Conservation (phyloP, 371 early-diverging fungal genomes). For the Coelomomyces lativittatus region DNA sequence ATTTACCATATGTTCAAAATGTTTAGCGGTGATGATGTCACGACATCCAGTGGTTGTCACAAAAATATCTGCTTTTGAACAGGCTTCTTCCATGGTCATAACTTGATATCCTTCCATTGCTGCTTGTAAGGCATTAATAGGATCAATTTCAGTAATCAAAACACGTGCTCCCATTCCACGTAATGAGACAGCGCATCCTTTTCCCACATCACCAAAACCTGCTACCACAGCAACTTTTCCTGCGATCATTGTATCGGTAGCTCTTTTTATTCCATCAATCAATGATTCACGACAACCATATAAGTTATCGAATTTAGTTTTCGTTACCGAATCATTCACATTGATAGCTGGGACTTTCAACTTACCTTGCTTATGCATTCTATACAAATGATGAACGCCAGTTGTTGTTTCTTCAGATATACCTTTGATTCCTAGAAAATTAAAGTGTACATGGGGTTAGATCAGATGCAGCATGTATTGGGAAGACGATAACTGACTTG, state of each 20-base stretch:
- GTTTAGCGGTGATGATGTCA: slow-evolving; percentile 84
- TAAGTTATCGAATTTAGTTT: slow-evolving; percentile 98
- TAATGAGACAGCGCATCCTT: slow-evolving; percentile 96
- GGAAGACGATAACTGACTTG: background rate
- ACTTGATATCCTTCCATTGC: slow-evolving; percentile 98
- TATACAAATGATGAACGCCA: slow-evolving; percentile 96
- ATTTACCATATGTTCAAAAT: slow-evolving; percentile 86
- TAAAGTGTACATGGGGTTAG: background rate
- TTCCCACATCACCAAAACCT: slow-evolving; percentile 99
- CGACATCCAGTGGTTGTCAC: slow-evolving; percentile 98
- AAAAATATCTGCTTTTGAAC: slow-evolving; percentile 78
- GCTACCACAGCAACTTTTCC: slow-evolving; percentile 96
- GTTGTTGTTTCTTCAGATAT: slow-evolving; percentile 98
- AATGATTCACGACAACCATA: slow-evolving; percentile 99
- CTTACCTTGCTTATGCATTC: slow-evolving; percentile 82
- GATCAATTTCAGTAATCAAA: slow-evolving; percentile 91
- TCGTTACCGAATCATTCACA: slow-evolving; percentile 98
- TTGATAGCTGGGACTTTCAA: slow-evolving; percentile 97
- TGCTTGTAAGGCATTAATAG: slow-evolving; percentile 97
- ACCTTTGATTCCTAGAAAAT: slow-evolving; percentile 57
- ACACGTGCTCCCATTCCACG: slow-evolving; percentile 97
- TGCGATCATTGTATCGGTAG: slow-evolving; percentile 99
- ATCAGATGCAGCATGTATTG: background rate
- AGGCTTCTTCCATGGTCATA: slow-evolving; percentile 93
- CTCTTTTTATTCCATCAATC: slow-evolving; percentile 98